These are phyloP conservation scores for Chenopodium formosanum DNA, from an alignment of 148 eudicot species.

Conservation along the genomic window DNA sequence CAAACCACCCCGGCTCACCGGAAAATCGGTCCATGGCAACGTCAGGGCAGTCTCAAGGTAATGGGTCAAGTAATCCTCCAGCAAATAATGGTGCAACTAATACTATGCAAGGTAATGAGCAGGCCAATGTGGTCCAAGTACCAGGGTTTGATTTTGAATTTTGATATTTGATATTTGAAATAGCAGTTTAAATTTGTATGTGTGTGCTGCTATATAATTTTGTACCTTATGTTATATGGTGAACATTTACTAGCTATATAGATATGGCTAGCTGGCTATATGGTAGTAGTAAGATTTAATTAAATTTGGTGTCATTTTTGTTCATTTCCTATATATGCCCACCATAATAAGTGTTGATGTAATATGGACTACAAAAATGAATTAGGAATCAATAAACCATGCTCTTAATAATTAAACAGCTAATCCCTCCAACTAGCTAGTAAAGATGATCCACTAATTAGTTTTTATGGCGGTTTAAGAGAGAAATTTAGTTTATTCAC, in stretches of 20 bases:
- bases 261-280: conserved; percentile 21
- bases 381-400: too few species aligned
- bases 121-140: conserved; percentile 29
- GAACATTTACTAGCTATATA: conserved; percentile 14
- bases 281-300: conserved; percentile 11
- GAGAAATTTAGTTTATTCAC: background rate
- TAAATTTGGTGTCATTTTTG: conserved; percentile 5
- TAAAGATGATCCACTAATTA: background rate
- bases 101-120: conserved; percentile 19
- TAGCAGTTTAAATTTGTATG: background rate
- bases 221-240: conserved; percentile 21
- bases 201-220: conserved; percentile 9
- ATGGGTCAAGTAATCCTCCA: conserved; percentile 18
- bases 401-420: background rate
- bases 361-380: too few species aligned
- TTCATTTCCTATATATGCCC: background rate
- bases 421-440: background rate
- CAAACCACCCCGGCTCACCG: conserved; percentile 21
- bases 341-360: background rate
- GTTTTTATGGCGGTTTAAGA: too few species aligned
- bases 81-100: conserved; percentile 13
- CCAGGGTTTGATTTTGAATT: conserved; percentile 29
- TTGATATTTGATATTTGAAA: conserved; percentile 20
- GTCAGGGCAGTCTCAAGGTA: conserved; percentile 21
- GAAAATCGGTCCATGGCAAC: conserved; percentile 10